A percentile compares a stretch with the other conserved stretches of the same genome.
These are phyloP conservation scores for Extremus antarcticus DNA, from an alignment of 495 filamentous ascomycete species.

Conservation along the genomic window DNA sequence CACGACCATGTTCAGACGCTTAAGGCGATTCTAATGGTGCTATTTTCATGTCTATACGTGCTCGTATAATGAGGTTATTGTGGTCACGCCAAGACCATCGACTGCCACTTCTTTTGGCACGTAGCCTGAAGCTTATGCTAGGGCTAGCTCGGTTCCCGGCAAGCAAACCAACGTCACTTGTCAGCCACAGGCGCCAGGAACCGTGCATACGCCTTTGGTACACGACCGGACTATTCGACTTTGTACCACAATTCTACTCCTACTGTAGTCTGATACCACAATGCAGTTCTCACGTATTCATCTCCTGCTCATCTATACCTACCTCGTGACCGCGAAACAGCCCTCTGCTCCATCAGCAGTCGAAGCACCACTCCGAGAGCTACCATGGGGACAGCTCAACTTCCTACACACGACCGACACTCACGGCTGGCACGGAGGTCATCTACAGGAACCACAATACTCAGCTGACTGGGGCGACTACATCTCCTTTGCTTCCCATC, in stretches of 20 bases:
- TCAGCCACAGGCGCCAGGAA: neutral
- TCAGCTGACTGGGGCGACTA: conserved; percentile 98
- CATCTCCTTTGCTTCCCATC: conserved; percentile 76
- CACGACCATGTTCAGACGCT: too few species aligned
- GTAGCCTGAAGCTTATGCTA: too few species aligned
- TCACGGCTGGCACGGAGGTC: conserved; percentile 91
- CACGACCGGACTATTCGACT: too few species aligned
- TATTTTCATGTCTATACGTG: too few species aligned
- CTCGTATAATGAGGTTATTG: too few species aligned
- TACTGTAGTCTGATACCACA: neutral
- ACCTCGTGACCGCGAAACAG: conserved; percentile 38
- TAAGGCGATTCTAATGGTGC: too few species aligned
- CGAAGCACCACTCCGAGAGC: conserved; percentile 65
- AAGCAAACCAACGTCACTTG: neutral
- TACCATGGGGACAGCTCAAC: conserved; percentile 86
- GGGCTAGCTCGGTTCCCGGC: neutral
- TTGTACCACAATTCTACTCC: neutral
- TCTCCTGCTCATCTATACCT: conserved; percentile 9
- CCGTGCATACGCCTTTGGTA: too few species aligned
- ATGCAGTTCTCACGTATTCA: conserved; percentile 14
- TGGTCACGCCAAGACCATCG: too few species aligned
- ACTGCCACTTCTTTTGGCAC: too few species aligned
- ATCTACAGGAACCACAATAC: conserved; percentile 84
- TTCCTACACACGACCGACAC: conserved; percentile 91
- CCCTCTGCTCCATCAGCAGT: conserved; percentile 71